These are phyloP conservation scores for Leptographium radiaticola DNA, from an alignment of 2,329 filamentous ascomycete species.

Conservation along the genomic window DNA sequence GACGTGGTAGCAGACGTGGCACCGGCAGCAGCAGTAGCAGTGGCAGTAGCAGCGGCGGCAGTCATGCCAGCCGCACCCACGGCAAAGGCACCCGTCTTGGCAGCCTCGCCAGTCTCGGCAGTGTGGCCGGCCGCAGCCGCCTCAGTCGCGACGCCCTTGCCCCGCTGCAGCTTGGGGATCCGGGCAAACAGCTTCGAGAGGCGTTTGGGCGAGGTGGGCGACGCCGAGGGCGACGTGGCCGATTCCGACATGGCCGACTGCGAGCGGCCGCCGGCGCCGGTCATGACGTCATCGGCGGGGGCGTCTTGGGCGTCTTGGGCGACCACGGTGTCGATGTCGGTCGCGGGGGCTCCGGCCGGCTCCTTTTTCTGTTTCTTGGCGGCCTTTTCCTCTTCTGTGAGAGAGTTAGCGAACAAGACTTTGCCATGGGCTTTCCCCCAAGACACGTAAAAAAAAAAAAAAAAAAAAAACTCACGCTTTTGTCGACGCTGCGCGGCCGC, in stretches of 20 bases:
- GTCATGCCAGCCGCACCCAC: background rate
- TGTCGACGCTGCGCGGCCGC: constrained; percentile 18
- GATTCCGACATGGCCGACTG: background rate
- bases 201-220: background rate
- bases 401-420: too few relatives aligned
- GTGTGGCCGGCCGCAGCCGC: too few relatives aligned
- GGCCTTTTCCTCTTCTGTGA: constrained; percentile 25
- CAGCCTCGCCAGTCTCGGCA: too few relatives aligned
- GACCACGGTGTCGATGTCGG: constrained; percentile 17
- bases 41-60: background rate
- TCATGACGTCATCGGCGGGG: background rate
- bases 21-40: background rate
- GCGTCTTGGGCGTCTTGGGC: constrained; percentile 22
- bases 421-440: too few relatives aligned
- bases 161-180: background rate
- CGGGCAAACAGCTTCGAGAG: constrained; percentile 7
- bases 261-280: background rate
- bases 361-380: background rate
- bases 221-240: background rate
- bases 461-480: background rate
- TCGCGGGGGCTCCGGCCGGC: background rate
- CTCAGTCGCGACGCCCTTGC: background rate
- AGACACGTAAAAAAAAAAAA: too few relatives aligned
- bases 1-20: background rate
- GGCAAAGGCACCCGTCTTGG: background rate